Base-by-base conservation (phyloP, 1,139 yeast genomes). In the Dujonia santamariae region DNA sequence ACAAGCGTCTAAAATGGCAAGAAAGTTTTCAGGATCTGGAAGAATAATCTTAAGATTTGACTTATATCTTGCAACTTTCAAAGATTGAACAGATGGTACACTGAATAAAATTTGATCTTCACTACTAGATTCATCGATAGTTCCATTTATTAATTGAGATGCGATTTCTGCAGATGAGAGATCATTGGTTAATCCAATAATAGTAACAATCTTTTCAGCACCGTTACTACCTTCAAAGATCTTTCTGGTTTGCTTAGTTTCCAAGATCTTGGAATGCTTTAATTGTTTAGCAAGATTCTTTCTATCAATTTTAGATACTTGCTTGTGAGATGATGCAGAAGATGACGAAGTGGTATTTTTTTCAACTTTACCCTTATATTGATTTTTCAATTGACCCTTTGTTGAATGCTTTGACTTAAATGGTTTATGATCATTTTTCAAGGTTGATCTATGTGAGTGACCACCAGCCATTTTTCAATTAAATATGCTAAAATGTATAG, bases 371-470 rank as follows among this genome's bases (percentile, higher is more conserved):
- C 97, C 97, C 57, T 90, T 90, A 47, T 67, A 69, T 40, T 76
- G 70, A 43, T 85, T 84, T 56, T 87, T 90, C 50, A 88, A 58
- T 36, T 88, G 79, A 37, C 96, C 86, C 54, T 92, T 92, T n/a
- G 95, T 77, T 15, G 96, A 78, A 66, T 92, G 97, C 53, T 80
- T 83, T 6, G 95, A 79, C 56, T 92, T 92, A 72, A 87, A 92
- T 8, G 92, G 75, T 63, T 92, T 92, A 51, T 90, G 96, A 36
- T 80, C 80, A 56, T 81, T 82, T 61, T 87, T 90, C 37, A 85
- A 66, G 7, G 95, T 79, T 13, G 92, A 72, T 54, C 97, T 75
- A 55, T 90, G 97, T 13, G 85, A 79, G 53, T 80, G 83, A 37
- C 85, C 86, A 28, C 70, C 70, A 23, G 83, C 85, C 87, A 80